Evolutionary conservation across 257 asterid species (phyloP), one percentile per base, ranked within the genome.

Genomic region (Cruciata laevipes): DNA sequence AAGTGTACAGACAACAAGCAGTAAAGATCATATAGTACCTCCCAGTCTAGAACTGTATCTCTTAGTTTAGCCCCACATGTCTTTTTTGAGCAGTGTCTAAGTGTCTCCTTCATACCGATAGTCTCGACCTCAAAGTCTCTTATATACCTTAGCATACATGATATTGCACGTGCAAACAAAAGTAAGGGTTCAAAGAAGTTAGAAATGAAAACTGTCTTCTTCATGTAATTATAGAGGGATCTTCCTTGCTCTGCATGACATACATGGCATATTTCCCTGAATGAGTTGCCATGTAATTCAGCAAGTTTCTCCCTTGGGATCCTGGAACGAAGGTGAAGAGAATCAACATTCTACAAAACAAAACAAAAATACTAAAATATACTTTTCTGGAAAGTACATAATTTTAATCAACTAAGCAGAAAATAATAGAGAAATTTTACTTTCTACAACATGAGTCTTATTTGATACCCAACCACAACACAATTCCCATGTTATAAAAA

Each of bases 41-140:
- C 97, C 99, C 99, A 93, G 72, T 93, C 99, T 63, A 93, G 97
- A 78, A 93, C 97, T 8, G 95, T 84, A 84, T 93, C 99, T 85
- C 85, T 86, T 78, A 93, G 86, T 82, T 87, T 93, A 35, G 91
- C 80, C 65, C 85, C 82, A 77, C 99, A 93, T 44, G 78, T 76
- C 66, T 74, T 62, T 72, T 76, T 81, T 76, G 95, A 82, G 72
- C 99, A 93, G 70, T 83, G 87, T 33, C 99, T 86, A 31, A 84
- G 33, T 44, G 99, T 90, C 69, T 90, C 95, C 81, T 88, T 93
- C 80, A 93, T 66, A 37, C 99, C 99, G 65, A 93, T 90, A 23
- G 97, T 87, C 87, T 88, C 99, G 65, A 90, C 85, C 74, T 93
- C 99, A 59, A 93, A 93, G 79, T 93, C 99, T 80, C 97, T 82